phyloP scores from a whole-genome alignment of 1,284 basidiomycete genomes.

The Coriolopsis trogii region DNA sequence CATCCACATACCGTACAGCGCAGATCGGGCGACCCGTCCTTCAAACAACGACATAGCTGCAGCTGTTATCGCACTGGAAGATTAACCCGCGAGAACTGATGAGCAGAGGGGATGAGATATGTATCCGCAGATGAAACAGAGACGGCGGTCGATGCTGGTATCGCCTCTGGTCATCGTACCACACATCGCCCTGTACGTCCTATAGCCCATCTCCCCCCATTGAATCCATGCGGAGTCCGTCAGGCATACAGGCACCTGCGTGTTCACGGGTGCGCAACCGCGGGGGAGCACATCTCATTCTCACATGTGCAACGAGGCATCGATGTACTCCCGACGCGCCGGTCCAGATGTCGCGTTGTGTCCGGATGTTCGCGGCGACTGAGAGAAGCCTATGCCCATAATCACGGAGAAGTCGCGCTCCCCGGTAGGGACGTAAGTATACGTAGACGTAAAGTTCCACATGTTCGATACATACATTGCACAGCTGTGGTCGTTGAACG shows the following conservation, averaged over 20 bases:
- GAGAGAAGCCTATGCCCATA: background rate
- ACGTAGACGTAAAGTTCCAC: too few relatives aligned
- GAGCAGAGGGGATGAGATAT: background rate
- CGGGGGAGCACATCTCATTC: too few relatives aligned
- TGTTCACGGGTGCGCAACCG: too few relatives aligned
- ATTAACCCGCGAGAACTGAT: background rate
- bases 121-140: background rate
- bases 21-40: constrained; percentile 15
- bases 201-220: constrained; percentile 4
- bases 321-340: too few relatives aligned
- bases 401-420: background rate
- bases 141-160: background rate
- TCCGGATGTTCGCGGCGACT: background rate
- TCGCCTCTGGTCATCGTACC: constrained; percentile 8
- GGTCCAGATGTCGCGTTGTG: too few relatives aligned
- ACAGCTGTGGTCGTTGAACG: too few relatives aligned
- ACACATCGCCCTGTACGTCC: constrained; percentile 9
- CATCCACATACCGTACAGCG: constrained; percentile 18
- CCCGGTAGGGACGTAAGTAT: too few relatives aligned
- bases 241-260: constrained; percentile 14
- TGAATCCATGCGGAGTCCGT: constrained; percentile 12
- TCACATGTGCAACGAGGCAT: too few relatives aligned
- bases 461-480: too few relatives aligned
- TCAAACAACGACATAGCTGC: constrained; percentile 20
- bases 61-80: background rate